These are phyloP conservation scores for Botrytis hyacinthi DNA, from an alignment of 2,329 filamentous ascomycete species.

Conservation along the genomic window DNA sequence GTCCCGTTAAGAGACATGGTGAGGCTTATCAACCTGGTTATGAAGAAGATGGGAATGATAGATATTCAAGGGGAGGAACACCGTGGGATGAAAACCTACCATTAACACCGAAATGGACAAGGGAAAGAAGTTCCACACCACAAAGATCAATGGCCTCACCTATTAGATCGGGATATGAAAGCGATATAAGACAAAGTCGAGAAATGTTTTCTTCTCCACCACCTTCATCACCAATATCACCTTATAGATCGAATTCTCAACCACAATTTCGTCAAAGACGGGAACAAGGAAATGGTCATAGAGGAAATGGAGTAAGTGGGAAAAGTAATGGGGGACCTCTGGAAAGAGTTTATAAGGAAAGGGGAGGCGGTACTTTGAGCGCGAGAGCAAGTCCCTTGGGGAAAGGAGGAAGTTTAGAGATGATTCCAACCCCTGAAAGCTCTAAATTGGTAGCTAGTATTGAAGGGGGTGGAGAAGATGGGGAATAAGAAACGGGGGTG, in stretches of 20 bases:
- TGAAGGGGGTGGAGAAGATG: neutral
- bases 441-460: neutral
- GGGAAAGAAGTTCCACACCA: slow-evolving; percentile 14
- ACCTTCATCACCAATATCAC: slow-evolving; percentile 11
- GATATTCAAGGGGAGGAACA: slow-evolving; percentile 27
- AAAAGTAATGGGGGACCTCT: neutral
- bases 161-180: no score
- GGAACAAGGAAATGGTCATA: neutral
- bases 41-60: slow-evolving; percentile 30
- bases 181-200: neutral
- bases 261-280: neutral
- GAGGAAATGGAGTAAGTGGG: neutral
- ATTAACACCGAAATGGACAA: neutral
- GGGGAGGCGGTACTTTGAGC: neutral
- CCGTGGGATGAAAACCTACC: slow-evolving; percentile 26
- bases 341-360: slow-evolving; percentile 3
- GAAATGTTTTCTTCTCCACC: neutral
- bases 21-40: slow-evolving; percentile 58
- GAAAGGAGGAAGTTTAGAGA: slow-evolving; percentile 8
- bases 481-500: no score
- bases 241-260: slow-evolving; percentile 5
- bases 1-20: slow-evolving; percentile 58
- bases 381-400: slow-evolving; percentile 12
- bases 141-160: neutral
- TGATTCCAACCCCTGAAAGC: neutral